Base-by-base conservation (phyloP, 768 basidiomycete genomes). In the Pleurotus ostreatus region DNA sequence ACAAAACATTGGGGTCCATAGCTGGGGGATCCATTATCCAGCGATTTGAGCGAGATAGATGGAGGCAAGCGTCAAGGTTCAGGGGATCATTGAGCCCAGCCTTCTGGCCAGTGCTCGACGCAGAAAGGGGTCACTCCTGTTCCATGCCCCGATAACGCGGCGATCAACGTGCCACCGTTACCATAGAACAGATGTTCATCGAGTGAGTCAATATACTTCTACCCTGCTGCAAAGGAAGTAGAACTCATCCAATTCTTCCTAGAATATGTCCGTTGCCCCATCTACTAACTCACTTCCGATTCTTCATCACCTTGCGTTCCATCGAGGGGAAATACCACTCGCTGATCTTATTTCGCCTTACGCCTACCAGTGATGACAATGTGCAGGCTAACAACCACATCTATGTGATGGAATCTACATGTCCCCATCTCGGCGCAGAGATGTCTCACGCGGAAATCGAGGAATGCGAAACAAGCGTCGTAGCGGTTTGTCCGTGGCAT, bases 391-490 rank as follows among this genome's bases (percentile, higher is more conserved):
- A 26, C 53, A 49, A 12, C 15, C 79, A 89, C 61, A 72, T 91
- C 11, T 92, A 90, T 64, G 83, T 81, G 6, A 92, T 92, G 89
- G 89, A 92, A 68, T 81, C 86, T 4, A 81, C 77, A 8, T 92
- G 89, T 66, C 89, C 89, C 3, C 90, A 92, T 71, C 76, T 91
- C 6, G 88, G 89, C 2, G 89, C 88, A 18, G 88, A 91, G 55
- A 75, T 91, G 68, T 86, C 85, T 12, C 87, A 90, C 71, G 88
- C 88, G 1, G 87, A 88, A 40, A 87, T 89, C n/a, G 87, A 89
- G 63, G 83, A 81, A 55, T 84, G 78, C 58, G 84, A 85, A 48
- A 71, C 68, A 11, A 78, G 80, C 16, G 60, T 81, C 2, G 81
- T 89, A 1, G 83, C 83, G 8, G 87, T 88, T 9, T 89, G 87